phyloP scores from a whole-genome alignment of 495 filamentous ascomycete genomes.

The Hypoxylon fuscum region DNA sequence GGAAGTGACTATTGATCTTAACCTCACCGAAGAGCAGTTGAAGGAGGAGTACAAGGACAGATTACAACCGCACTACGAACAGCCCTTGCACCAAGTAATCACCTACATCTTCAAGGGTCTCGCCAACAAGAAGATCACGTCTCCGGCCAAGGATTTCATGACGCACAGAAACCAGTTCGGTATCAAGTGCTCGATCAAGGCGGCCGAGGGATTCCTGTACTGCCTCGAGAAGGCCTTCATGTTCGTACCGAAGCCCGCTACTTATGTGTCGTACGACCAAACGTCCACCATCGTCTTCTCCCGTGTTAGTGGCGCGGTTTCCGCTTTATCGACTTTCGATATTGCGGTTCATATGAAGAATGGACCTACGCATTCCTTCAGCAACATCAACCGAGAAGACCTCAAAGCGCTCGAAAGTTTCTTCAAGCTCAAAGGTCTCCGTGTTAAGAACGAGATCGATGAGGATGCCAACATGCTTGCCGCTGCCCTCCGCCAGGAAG shows the following conservation, averaged over 20 bases:
- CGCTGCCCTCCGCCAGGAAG: slow-evolving; percentile 80
- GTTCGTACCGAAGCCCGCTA: slow-evolving; percentile 98
- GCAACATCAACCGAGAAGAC: slow-evolving; percentile 99
- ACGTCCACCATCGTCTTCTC: slow-evolving; percentile 91
- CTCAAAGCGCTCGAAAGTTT: slow-evolving; percentile 94
- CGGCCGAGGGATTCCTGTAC: slow-evolving; percentile 95
- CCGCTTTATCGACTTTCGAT: slow-evolving; percentile 94
- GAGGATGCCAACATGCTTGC: slow-evolving; percentile 73
- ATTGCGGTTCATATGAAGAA: slow-evolving; percentile 89
- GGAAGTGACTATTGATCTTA: slow-evolving; percentile 94
- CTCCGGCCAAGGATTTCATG: slow-evolving; percentile 91
- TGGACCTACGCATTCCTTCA: slow-evolving; percentile 88
- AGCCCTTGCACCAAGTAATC: slow-evolving; percentile 88
- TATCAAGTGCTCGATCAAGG: slow-evolving; percentile 99
- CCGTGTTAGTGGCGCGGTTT: slow-evolving; percentile 91
- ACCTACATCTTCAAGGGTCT: slow-evolving; percentile 93
- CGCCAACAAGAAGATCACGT: slow-evolving; percentile 90
- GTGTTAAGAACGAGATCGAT: slow-evolving; percentile 94
- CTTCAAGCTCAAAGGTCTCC: slow-evolving; percentile 90
- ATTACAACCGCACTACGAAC: slow-evolving; percentile 86
- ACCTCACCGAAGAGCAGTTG: slow-evolving; percentile 90
- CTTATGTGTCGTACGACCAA: slow-evolving; percentile 93
- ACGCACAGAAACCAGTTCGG: slow-evolving; percentile 92
- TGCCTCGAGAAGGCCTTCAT: slow-evolving; percentile 98
- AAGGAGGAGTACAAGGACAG: slow-evolving; percentile 90